Evolutionary conservation across 148 eudicot species (phyloP), one percentile per base, ranked within the genome.

Genomic region (Arctostaphylos glauca): DNA sequence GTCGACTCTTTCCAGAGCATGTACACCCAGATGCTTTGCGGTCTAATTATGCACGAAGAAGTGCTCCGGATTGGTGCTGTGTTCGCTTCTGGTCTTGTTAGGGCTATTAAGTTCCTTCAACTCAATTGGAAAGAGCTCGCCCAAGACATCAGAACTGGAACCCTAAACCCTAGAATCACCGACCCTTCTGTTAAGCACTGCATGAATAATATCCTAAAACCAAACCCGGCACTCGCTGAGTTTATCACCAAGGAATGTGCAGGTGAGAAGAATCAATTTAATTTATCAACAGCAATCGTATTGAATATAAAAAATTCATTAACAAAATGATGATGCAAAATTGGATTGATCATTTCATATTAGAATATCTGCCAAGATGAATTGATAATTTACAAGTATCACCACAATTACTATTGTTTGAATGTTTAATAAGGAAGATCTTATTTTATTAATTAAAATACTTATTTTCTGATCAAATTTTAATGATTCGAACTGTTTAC

Each of bases 21-120:
- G 98, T 93, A 94, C 87, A 82, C 93, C 5, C 98, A 93, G 76
- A 93, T 94, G 98, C 88, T 94, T 0, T 92, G 95, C n/a, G 98
- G 96, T 12, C 93, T 94, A 71, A 73, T 91, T 64, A 82, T 89
- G 82, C 91, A 92, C 31, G 84, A 82, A 10, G 48, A 86, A 6
- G 98, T 94, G 74, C 88, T 89, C 43, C 91, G 95, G 0, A 85
- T 93, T 5, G 98, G 98, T 3, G 96, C 96, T 0, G 92, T 93
- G 14, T 95, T 95, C 70, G 98, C 98, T 64, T 95, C 98, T 0
- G 97, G 97, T 80, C 90, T 95, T 9, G 92, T 95, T 62, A 86
- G 95, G 9, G 97, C 98, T 87, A 95, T 95, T 74, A 81, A 84
- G 7, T 94, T 94, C 84, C 92, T 94, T 67, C 92, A 89, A 31